Evolutionary conservation across 2,329 filamentous ascomycete genomes (phyloP), one percentile per base, ranked within the genome.

Genomic region (Penicillium decumbens): DNA sequence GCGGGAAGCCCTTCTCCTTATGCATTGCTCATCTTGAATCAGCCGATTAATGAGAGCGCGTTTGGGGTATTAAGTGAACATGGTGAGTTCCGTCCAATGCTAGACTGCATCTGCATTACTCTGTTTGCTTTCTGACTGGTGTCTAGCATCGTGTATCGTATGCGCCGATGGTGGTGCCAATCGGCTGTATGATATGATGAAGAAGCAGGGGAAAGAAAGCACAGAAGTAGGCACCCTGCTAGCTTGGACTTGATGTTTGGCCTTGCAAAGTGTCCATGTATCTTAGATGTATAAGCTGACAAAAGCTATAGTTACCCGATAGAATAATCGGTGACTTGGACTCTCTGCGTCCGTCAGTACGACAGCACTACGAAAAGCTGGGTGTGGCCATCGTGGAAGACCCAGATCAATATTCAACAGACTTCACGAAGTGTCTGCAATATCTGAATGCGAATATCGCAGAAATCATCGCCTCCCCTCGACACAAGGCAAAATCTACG

Each of bases 151-250:
- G 20, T 79, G 84, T 53, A 81, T 80, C 23, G 77, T 97, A 45
- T 95, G 90, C 50, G 93, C 90, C 25, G 93, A 98, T 72, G 93
- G 91, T 47, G 93, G 90, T 23, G 91, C 91, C 40, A 95, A 97
- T 65, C 79, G 82, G 32, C 78, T 96, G 18, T 77, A 79, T 56
- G 70, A 82, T 56, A 73, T 77, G 56, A 71, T 77, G 56, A 63
- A 61, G 55, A 54, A 43, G 25, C 60, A 53, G n/a, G 62, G 56
- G 3, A 53, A 52, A 25, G 65, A 69, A 54, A 58, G 52, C 43
- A 64, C 45, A 20, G 59, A 68, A 55, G 70, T 73, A 68, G 58
- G 59, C 9, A 41, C 24, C 37, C 13, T 43, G 37, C 15, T 20
- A 37, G 7, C 18, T 35, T 7, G 5, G 8, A 32, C 23, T 12